These are phyloP conservation scores for Lecanicillium sp. DNA, from an alignment of 2,329 filamentous ascomycete species.

Conservation along the genomic window DNA sequence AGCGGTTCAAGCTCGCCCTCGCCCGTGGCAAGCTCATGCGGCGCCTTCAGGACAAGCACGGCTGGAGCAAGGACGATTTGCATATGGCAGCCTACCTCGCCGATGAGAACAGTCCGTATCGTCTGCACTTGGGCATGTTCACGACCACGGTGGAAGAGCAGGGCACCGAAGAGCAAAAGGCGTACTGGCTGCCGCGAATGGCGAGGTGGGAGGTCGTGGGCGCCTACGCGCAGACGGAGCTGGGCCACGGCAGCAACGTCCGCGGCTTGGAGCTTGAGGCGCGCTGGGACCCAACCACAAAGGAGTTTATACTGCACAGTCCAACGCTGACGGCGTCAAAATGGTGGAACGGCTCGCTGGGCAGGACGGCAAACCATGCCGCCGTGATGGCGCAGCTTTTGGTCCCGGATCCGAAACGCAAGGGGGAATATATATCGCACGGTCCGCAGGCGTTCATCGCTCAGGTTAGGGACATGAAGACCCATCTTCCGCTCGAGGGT, in stretches of 20 bases:
- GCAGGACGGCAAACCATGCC: slow-evolving; percentile 68
- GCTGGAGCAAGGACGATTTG: slow-evolving; percentile 63
- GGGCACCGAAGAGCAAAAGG: slow-evolving; percentile 66
- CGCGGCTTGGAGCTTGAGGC: slow-evolving; percentile 66
- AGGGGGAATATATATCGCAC: slow-evolving; percentile 32
- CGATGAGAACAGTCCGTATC: slow-evolving; percentile 68
- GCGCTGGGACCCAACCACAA: slow-evolving; percentile 66
- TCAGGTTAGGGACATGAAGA: slow-evolving; percentile 64
- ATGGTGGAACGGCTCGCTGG: slow-evolving; percentile 80
- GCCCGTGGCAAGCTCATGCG: slow-evolving; percentile 65
- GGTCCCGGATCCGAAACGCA: slow-evolving; percentile 51
- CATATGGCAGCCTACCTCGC: slow-evolving; percentile 61
- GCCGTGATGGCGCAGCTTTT: slow-evolving; percentile 74
- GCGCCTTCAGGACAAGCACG: slow-evolving; percentile 58
- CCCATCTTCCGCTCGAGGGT: slow-evolving; percentile 62
- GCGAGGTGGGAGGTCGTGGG: slow-evolving; percentile 67
- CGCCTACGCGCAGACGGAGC: slow-evolving; percentile 75
- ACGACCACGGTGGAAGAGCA: slow-evolving; percentile 60
- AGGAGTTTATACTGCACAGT: slow-evolving; percentile 70
- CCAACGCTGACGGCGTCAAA: slow-evolving; percentile 70
- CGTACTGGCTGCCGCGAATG: slow-evolving; percentile 64
- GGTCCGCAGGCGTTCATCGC: slow-evolving; percentile 76
- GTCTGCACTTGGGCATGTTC: slow-evolving; percentile 52
- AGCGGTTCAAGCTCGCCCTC: slow-evolving; percentile 63
- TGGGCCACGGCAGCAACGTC: slow-evolving; percentile 74